Base-by-base conservation (phyloP, 169 alveolate species). In the Plasmodium cynomolgi region DNA sequence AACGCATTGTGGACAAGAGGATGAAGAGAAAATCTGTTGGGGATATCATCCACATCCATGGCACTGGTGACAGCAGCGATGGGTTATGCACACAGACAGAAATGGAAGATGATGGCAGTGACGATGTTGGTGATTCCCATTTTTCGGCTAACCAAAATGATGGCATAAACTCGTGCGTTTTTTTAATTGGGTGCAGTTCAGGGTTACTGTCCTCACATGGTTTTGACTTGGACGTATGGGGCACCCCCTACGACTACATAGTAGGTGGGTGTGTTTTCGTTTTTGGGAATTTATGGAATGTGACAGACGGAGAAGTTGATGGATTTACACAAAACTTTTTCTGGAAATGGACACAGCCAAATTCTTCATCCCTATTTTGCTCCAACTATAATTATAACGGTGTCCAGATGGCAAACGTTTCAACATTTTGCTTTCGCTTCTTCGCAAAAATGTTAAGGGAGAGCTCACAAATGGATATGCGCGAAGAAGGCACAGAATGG, bases 341-440 rank as follows among this genome's bases (percentile, higher is more conserved):
- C 34, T 95, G 96, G 95, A 95, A 95, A 84, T 95, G 97, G 97
- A 95, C 97, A 33, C 97, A 95, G 92, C 95, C 96, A 26, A 79
- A 80, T 71, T 44, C 95, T 44, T 95, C 96, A 2, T 92, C 96
- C 37, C 74, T 93, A 37, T 62, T 86, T 84, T 58, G 44, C 39
- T 62, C 95, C 74, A 90, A 84, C 74, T 50, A 54, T 50, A 90
- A 75, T 54, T 88, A 84, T 37, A 80, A 71, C 20, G 58, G 56
- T 50, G 82, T 58, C 47, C 75, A 92, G 71, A 71, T 41, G 79
- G 54, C 9, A 23, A 23, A 54, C 13, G 80, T 29, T 29, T 58
- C 34, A 17, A 73, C 54, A 62, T 47, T 88, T 31, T 8, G 54
- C 75, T 93, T 84, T 91, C 47, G 84, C 81, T 31, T 11, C 26